A percentile compares a stretch with the other conserved stretches of the same genome.
These are phyloP conservation scores for Arthrobotrys pseudoclavata DNA, from an alignment of 2,329 filamentous ascomycete genomes.

Conservation along the genomic window DNA sequence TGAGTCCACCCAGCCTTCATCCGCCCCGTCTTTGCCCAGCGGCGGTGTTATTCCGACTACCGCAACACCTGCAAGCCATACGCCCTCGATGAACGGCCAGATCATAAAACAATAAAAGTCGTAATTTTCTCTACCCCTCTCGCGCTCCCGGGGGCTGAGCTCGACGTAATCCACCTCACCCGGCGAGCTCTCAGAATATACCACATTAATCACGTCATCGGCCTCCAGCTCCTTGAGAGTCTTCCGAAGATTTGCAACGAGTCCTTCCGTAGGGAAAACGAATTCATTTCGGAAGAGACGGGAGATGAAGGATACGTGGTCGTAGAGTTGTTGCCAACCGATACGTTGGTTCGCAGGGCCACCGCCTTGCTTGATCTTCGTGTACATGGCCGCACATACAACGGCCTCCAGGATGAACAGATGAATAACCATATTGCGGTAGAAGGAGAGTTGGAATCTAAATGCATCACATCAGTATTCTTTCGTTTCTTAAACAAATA, in stretches of 20 bases:
- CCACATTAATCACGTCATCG: conserved; percentile 80
- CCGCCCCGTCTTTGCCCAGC: conserved; percentile 65
- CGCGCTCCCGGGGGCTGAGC: conserved; percentile 80
- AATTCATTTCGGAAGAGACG: conserved; percentile 96
- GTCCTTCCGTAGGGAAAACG: conserved; percentile 90
- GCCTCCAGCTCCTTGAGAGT: conserved; percentile 82
- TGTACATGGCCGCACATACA: conserved; percentile 91
- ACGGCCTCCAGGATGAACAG: conserved; percentile 94
- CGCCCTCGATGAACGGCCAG: conserved; percentile 97
- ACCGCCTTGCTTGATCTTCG: conserved; percentile 89
- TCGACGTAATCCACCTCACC: conserved; percentile 77
- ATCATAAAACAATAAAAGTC: conserved; percentile 99
- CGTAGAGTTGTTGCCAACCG: conserved; percentile 77
- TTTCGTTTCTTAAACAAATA: background rate
- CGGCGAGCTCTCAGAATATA: conserved; percentile 69
- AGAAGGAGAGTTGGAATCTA: conserved; percentile 92
- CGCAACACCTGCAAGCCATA: conserved; percentile 90
- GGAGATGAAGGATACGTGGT: conserved; percentile 89
- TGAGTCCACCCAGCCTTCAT: conserved; percentile 82
- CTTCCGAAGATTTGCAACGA: conserved; percentile 82
- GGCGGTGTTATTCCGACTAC: conserved; percentile 89
- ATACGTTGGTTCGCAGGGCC: conserved; percentile 85
- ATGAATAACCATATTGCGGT: conserved; percentile 99
- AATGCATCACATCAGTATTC: conserved; percentile 61
- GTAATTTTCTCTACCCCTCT: conserved; percentile 88